Percentiles rank a stretch among this genome's conserved stretches.
These are phyloP conservation scores for Blastomyces percursus DNA, from an alignment of 2,329 filamentous ascomycete genomes.

Conservation along the genomic window DNA sequence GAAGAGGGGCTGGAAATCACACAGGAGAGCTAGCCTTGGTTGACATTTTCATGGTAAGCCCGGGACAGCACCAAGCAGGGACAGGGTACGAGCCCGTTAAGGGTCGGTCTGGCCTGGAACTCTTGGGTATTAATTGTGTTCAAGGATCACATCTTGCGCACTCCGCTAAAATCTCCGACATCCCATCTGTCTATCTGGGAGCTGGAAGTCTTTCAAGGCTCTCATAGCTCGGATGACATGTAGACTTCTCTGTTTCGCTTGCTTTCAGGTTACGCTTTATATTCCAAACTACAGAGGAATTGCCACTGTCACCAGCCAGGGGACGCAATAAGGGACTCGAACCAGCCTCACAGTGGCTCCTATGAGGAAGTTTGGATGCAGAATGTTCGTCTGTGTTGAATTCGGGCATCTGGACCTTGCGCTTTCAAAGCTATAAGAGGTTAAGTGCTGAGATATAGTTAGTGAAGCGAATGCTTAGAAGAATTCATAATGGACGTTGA, in stretches of 20 bases:
- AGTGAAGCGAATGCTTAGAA: background rate
- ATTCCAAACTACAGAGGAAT: background rate
- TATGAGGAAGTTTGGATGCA: background rate
- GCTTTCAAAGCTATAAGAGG: background rate
- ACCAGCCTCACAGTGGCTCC: background rate
- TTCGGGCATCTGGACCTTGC: background rate
- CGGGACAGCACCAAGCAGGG: background rate
- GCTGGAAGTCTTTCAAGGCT: background rate
- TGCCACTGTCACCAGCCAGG: background rate
- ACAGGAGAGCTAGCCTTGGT: no score
- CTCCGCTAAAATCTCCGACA: background rate
- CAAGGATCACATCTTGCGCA: background rate
- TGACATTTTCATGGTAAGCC: no score
- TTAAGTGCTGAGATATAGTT: background rate
- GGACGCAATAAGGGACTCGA: background rate
- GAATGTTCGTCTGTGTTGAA: background rate
- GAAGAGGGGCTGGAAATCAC: no score
- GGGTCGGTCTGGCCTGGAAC: background rate
- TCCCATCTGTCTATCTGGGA: background rate
- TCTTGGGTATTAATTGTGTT: background rate
- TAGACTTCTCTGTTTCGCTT: background rate
- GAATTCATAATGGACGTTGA: background rate
- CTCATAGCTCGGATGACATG: background rate
- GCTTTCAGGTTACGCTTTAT: background rate
- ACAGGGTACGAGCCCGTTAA: background rate